Base-by-base conservation (phyloP, 768 basidiomycete species). In the Heimioporus sp. region DNA sequence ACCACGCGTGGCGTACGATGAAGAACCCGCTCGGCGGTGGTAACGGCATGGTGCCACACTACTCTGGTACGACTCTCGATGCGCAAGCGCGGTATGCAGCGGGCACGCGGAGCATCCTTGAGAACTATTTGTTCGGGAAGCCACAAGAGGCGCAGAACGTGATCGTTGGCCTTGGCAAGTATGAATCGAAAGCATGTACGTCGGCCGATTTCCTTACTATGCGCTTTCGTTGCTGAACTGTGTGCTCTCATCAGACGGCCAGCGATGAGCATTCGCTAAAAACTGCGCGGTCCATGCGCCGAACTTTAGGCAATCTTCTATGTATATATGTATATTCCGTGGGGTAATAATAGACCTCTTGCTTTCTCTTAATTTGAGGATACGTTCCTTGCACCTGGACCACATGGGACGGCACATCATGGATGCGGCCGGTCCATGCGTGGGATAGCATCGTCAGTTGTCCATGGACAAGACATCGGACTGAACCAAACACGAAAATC, bases 21-120 rank as follows among this genome's bases (percentile, higher is more conserved):
- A 85, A 86, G 73, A 90, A 91, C 74, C 80, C 83, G 28, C 79
- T 88, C 10, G 85, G 84, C 17, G 90, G 81, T 54, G 92, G 91
- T 30, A 94, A 94, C 71, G 91, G 87, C 60, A 92, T 93, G 81
- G 86, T 89, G 6, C 84, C 88, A 16, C 87, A 90, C 64, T 90
- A 89, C 73, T 89, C 86, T 61, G 90, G 91, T 44, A 92, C 90
- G 10, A 92, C 90, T 15, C 78, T 93, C 54, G 92, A 94, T 61
- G 91, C 92, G 2, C 92, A 93, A 72, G 79, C 77, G 35, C 86
- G 92, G 41, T 95, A 95, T 66, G 90, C 92, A 8, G 69, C 72
- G 41, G 90, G 90, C 24, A 75, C 81, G 20, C 82, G 76, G 73
- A 75, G 72, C 57, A 91, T 92, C 65, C 75, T 91, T 51, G 77